phyloP scores from a whole-genome alignment of 2,329 filamentous ascomycete species.

The Pezizomycotina sp. region DNA sequence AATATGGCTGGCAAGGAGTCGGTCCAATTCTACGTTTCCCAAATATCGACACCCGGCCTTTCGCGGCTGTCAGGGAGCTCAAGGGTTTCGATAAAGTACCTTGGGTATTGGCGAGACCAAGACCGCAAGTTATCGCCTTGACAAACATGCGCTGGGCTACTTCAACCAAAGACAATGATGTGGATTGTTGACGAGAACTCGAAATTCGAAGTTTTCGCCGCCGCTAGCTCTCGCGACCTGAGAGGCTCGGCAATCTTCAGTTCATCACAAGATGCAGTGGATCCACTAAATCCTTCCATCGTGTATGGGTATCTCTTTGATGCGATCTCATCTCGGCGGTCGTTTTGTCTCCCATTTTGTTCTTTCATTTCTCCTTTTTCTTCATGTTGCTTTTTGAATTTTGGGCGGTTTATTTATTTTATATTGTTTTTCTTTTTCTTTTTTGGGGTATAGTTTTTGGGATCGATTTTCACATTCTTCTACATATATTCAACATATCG shows the following conservation, averaged over 20 bases:
- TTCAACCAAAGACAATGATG: slow-evolving; percentile 35
- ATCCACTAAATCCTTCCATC: slow-evolving; percentile 22
- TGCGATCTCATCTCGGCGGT: slow-evolving; percentile 10
- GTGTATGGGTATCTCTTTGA: slow-evolving; percentile 17
- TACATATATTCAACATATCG: too few species aligned
- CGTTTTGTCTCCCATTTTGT: slow-evolving; percentile 13
- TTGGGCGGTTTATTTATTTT: slow-evolving; percentile 2
- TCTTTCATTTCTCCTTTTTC: slow-evolving; percentile 12
- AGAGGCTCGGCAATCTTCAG: slow-evolving; percentile 22
- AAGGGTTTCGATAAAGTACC: slow-evolving; percentile 33
- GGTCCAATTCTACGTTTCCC: slow-evolving; percentile 26
- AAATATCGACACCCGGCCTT: slow-evolving; percentile 23
- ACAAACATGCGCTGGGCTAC: slow-evolving; percentile 40
- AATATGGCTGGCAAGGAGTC: slow-evolving; percentile 23
- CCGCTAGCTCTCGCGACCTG: slow-evolving; percentile 24
- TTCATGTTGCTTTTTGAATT: slow-evolving; percentile 3
- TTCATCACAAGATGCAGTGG: slow-evolving; percentile 23
- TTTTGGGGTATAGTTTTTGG: slow-evolving; percentile 5
- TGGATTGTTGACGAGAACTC: slow-evolving; percentile 25
- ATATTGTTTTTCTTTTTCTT: slow-evolving; percentile 5
- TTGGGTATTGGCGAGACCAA: slow-evolving; percentile 29
- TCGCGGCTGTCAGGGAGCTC: slow-evolving; percentile 32
- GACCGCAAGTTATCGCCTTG: slow-evolving; percentile 29
- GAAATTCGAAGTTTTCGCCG: slow-evolving; percentile 22
- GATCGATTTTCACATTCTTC: too few species aligned